Conservation (phyloP, 2,329 filamentous ascomycete species). For the Fusarium sp. region DNA sequence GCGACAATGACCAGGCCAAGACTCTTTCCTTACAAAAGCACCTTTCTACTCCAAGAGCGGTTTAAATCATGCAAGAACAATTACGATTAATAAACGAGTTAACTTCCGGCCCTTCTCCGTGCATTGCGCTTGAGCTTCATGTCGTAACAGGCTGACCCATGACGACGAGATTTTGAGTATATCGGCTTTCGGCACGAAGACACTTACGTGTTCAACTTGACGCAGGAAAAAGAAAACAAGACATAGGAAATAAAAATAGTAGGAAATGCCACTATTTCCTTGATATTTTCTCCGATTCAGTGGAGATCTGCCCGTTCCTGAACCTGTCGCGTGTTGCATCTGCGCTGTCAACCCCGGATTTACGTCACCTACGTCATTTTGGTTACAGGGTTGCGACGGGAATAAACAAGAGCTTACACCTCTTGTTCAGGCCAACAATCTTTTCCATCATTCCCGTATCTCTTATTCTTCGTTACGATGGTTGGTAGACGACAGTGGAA, state of each 20-base stretch:
- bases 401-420: conserved; percentile 23
- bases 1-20: background rate
- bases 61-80: background rate
- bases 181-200: conserved; percentile 13
- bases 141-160: conserved; percentile 12
- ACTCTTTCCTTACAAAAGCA: background rate
- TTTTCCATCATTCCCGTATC: background rate
- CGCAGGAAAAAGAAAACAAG: background rate
- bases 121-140: conserved; percentile 8
- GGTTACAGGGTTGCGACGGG: conserved; percentile 10
- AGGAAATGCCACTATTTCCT: conserved; percentile 16
- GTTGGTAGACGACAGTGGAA: conserved; percentile 40
- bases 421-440: background rate
- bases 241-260: conserved; percentile 15
- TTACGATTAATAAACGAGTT: background rate
- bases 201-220: background rate
- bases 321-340: conserved; percentile 26
- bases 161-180: conserved; percentile 16
- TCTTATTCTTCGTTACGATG: conserved; percentile 11
- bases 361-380: conserved; percentile 35
- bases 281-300: conserved; percentile 24
- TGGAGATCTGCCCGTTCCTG: conserved; percentile 20
- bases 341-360: conserved; percentile 27
- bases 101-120: background rate
- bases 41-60: background rate